Evolutionary conservation across 352 stramenopile species (phyloP).

Genomic region (Achlya hypogyna): DNA sequence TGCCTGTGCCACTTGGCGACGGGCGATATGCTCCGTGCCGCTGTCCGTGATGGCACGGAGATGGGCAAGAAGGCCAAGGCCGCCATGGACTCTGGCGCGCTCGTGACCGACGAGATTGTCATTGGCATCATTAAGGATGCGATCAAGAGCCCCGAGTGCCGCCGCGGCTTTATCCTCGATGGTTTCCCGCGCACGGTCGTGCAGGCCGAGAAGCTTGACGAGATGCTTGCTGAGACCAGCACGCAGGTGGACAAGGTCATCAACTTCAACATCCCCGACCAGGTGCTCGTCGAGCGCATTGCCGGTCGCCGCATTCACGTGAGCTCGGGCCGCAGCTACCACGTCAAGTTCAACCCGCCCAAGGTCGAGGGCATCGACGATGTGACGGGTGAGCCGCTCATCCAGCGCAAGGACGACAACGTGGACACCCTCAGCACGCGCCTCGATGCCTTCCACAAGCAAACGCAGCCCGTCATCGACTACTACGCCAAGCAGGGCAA

Average conservation of each 20-base stretch:
- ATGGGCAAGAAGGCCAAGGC: conserved; percentile 96
- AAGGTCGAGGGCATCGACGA: conserved; percentile 87
- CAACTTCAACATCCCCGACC: conserved; percentile 94
- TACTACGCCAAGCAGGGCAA: conserved; percentile 83
- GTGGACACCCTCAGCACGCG: conserved; percentile 86
- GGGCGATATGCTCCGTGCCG: conserved; percentile 98
- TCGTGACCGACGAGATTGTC: conserved; percentile 98
- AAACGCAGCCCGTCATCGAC: conserved; percentile 95
- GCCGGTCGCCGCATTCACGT: conserved; percentile 94
- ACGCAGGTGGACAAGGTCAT: conserved; percentile 87
- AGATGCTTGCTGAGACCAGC: conserved; percentile 89
- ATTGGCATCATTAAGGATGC: conserved; percentile 99
- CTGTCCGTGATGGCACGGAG: conserved; percentile 93
- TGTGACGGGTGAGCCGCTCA: conserved; percentile 92
- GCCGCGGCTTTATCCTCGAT: conserved; percentile 98
- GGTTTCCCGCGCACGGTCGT: conserved; percentile 98
- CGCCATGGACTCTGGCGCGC: conserved; percentile 95
- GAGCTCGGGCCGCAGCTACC: conserved; percentile 92
- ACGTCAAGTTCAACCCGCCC: conserved; percentile 96
- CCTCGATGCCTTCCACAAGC: conserved; percentile 92
- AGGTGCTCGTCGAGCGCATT: conserved; percentile 94
- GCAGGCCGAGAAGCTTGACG: conserved; percentile 97
- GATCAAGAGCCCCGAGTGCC: conserved; percentile 95
- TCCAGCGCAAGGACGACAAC: conserved; percentile 97
- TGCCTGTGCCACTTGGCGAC: conserved; percentile 97